Conservation (phyloP, 768 basidiomycete species). For the Pleurotus tuber-regium region DNA sequence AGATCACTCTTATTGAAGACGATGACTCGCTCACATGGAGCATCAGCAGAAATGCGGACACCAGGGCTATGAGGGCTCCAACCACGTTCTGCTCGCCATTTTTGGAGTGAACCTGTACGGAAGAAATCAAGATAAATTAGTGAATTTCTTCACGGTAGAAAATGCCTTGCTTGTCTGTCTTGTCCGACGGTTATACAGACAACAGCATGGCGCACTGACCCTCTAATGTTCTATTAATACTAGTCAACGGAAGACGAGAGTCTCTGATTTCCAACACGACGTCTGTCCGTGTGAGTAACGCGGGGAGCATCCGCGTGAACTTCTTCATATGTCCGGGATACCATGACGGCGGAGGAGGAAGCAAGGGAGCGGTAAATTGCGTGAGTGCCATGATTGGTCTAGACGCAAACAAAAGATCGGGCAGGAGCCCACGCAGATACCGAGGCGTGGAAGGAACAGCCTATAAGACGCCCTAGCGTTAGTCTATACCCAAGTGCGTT, state of each 20-base stretch:
- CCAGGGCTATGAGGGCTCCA: conserved; percentile 43
- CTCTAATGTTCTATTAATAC: conserved; percentile 89
- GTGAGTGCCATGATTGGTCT: conserved; percentile 27
- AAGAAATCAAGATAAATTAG: not conserved
- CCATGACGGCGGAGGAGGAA: conserved; percentile 85
- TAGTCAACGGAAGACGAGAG: conserved; percentile 88
- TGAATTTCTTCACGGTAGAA: conserved; percentile 7
- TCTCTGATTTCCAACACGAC: conserved; percentile 95
- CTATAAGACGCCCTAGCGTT: not conserved
- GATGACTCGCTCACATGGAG: conserved; percentile 79
- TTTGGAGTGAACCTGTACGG: conserved; percentile 54
- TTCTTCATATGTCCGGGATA: conserved; percentile 95
- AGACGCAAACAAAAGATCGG: not conserved
- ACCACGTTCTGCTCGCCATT: conserved; percentile 71
- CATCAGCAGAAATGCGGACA: conserved; percentile 29
- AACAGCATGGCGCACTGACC: conserved; percentile 43
- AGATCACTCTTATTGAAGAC: conserved; percentile 94
- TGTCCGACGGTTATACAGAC: not conserved
- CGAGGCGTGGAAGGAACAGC: not conserved
- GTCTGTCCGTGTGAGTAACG: conserved; percentile 76
- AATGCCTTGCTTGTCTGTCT: not conserved
- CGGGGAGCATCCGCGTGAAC: conserved; percentile 75
- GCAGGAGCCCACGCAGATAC: not conserved
- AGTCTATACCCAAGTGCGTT: not conserved
- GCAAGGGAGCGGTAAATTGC: conserved; percentile 33